phyloP scores from a whole-genome alignment of 768 basidiomycete species.

The Sporobolomyces phaffii region DNA sequence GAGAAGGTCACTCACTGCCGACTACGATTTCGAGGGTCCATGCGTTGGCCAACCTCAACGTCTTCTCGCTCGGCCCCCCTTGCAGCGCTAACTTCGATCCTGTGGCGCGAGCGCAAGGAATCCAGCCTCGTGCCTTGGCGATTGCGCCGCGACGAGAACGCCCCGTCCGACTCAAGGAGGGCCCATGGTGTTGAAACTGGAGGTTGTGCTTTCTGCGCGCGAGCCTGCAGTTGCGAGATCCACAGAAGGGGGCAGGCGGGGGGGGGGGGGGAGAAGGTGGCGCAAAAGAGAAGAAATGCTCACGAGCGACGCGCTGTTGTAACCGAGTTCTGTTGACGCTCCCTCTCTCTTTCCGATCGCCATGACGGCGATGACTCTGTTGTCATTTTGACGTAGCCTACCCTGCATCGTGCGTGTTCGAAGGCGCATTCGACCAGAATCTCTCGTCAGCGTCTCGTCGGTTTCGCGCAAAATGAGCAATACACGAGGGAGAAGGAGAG shows the following conservation, averaged over 20 bases:
- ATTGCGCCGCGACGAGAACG: slow-evolving; percentile 7
- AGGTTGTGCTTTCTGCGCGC: too few species aligned
- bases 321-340: slow-evolving; percentile 46
- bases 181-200: too few species aligned
- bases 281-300: background rate
- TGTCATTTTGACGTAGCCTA: slow-evolving; percentile 29
- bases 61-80: slow-evolving; percentile 51
- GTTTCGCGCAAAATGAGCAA: background rate
- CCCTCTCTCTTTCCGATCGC: slow-evolving; percentile 48
- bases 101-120: slow-evolving; percentile 45
- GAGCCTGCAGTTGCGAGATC: too few species aligned
- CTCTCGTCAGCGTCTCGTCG: slow-evolving; percentile 33
- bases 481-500: too few species aligned
- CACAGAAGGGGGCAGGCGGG: slow-evolving; percentile 46
- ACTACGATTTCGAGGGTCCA: slow-evolving; percentile 49
- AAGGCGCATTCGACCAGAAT: slow-evolving; percentile 50
- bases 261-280: slow-evolving; percentile 43
- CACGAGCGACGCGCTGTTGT: slow-evolving; percentile 47
- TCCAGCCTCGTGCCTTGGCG: slow-evolving; percentile 52
- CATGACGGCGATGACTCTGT: slow-evolving; percentile 14
- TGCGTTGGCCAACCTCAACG: slow-evolving; percentile 50
- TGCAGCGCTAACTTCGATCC: slow-evolving; percentile 46
- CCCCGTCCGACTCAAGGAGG: background rate
- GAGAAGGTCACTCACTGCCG: slow-evolving; percentile 6
- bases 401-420: slow-evolving; percentile 28